Percentiles rank a stretch among this genome's conserved stretches.
Conservation (phyloP, 768 basidiomycete genomes). For the Pleurotus salmoneostramineus region DNA sequence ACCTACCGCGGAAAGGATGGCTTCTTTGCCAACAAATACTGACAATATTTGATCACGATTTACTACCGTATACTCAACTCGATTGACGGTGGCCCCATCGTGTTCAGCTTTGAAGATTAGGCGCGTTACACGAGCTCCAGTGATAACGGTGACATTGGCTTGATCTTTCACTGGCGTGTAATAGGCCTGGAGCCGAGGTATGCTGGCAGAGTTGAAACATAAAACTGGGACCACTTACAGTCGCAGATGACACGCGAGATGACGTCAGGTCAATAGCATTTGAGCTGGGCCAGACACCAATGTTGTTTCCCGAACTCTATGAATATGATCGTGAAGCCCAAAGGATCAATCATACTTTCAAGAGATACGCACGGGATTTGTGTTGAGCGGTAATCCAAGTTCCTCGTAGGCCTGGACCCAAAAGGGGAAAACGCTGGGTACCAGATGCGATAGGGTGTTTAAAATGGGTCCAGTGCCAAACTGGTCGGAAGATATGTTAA, state of each 20-base stretch:
- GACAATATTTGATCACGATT: conserved; percentile 35
- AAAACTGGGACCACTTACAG: not conserved
- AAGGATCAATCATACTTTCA: not conserved
- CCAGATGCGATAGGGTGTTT: not conserved
- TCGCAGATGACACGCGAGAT: not conserved
- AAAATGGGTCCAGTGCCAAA: conserved; percentile 8
- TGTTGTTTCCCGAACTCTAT: conserved; percentile 15
- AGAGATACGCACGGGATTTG: not conserved
- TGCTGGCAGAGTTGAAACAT: not conserved
- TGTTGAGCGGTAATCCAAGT: not conserved
- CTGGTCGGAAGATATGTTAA: not conserved
- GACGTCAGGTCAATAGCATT: not conserved
- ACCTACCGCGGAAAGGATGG: not conserved
- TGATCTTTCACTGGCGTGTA: not conserved
- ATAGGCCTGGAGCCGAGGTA: not conserved
- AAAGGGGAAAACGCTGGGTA: not conserved
- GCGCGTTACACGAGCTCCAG: not conserved
- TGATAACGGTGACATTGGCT: not conserved
- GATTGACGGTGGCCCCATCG: conserved; percentile 24
- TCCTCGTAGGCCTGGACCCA: not conserved
- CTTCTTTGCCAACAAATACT: not conserved
- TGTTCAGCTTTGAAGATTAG: not conserved
- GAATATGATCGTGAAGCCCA: not conserved
- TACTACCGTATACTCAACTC: conserved; percentile 42
- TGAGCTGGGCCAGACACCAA: conserved; percentile 13